Evolutionary conservation across 2,329 filamentous ascomycete genomes (phyloP).

Genomic region (Neodidymelliopsis sp.): DNA sequence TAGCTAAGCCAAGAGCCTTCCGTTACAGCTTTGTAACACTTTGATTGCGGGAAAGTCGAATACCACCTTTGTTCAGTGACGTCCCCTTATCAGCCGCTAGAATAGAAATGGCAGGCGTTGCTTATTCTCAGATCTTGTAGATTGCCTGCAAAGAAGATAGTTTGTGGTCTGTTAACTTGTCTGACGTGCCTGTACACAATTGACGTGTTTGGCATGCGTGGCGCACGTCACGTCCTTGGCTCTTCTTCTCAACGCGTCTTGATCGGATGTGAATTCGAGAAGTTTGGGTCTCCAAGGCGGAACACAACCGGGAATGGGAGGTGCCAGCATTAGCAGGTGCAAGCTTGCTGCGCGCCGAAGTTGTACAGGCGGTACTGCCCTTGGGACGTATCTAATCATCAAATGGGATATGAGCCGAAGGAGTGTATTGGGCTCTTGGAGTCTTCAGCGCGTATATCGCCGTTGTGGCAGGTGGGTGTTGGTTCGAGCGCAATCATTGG

Average conservation of each 20-base stretch:
- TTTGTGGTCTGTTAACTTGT: too few relatives aligned
- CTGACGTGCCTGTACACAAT: constrained; percentile 15
- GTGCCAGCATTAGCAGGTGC: not conserved
- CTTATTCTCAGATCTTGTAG: too few relatives aligned
- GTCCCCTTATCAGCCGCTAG: not conserved
- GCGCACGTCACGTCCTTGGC: constrained; percentile 2
- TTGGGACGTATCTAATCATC: not conserved
- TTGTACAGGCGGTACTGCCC: not conserved
- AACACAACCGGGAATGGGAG: constrained; percentile 1
- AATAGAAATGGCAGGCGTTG: not conserved
- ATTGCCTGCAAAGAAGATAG: too few relatives aligned
- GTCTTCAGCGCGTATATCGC: too few relatives aligned
- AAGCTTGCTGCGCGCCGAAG: not conserved
- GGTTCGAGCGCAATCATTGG: not conserved
- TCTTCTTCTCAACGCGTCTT: not conserved
- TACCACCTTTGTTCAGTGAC: too few relatives aligned
- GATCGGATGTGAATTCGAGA: too few relatives aligned
- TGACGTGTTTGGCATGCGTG: not conserved
- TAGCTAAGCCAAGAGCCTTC: not conserved
- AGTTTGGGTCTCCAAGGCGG: not conserved
- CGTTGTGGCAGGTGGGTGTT: too few relatives aligned
- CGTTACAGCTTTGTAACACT: not conserved
- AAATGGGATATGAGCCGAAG: not conserved
- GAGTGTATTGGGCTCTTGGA: too few relatives aligned
- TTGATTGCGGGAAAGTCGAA: not conserved